Conservation (phyloP, 495 filamentous ascomycete genomes). For the Pyronema omphalodes region DNA sequence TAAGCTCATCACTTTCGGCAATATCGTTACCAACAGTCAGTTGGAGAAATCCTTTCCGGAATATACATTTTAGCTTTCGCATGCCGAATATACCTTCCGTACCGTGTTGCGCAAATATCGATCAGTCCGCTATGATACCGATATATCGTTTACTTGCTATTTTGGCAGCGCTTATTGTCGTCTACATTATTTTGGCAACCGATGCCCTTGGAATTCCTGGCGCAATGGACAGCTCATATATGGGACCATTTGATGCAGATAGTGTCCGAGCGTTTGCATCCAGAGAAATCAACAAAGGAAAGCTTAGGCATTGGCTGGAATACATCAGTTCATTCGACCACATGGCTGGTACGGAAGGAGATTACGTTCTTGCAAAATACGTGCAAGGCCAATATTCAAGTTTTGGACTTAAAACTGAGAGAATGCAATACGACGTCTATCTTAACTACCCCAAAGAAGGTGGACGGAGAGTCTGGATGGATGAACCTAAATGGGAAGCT, state of each 20-base stretch:
- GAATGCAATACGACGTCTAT: slow-evolving; percentile 69
- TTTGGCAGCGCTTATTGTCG: slow-evolving; percentile 49
- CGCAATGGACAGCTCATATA: slow-evolving; percentile 11
- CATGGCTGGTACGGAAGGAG: slow-evolving; percentile 78
- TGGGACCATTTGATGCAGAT: slow-evolving; percentile 41
- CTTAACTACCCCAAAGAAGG: slow-evolving; percentile 69
- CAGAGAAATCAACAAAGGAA: slow-evolving; percentile 41
- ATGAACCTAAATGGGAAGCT: slow-evolving; percentile 63
- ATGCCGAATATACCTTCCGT: slow-evolving; percentile 18
- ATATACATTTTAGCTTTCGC: slow-evolving; percentile 9
- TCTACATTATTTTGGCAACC: slow-evolving; percentile 71
- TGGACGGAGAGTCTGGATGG: slow-evolving; percentile 63
- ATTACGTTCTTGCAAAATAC: slow-evolving; percentile 63
- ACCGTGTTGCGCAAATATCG: background rate
- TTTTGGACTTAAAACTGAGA: slow-evolving; percentile 52
- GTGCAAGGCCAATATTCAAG: slow-evolving; percentile 52
- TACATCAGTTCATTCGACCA: slow-evolving; percentile 66
- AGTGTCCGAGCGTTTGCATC: slow-evolving; percentile 52
- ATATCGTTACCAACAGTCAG: slow-evolving; percentile 24
- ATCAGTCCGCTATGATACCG: slow-evolving; percentile 28
- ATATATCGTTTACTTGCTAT: slow-evolving; percentile 55
- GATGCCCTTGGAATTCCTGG: slow-evolving; percentile 48
- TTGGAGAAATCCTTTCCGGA: slow-evolving; percentile 17
- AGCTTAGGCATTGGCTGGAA: slow-evolving; percentile 50
- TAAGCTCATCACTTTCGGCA: slow-evolving; percentile 30